Evolutionary conservation across 768 basidiomycete species (phyloP).

Genomic region (Rhizopogon roseolus): DNA sequence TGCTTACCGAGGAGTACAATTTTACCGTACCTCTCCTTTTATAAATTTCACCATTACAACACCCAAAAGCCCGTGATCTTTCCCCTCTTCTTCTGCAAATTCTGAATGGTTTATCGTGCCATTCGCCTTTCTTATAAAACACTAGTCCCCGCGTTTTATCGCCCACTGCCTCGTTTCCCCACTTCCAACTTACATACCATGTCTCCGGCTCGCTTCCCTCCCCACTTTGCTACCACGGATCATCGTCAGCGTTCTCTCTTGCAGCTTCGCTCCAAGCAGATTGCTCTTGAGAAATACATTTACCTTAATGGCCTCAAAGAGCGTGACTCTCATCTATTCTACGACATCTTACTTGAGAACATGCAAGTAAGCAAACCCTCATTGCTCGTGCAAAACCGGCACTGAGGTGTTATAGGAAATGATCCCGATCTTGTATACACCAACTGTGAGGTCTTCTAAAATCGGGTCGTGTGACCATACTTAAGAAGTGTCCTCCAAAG

Average conservation of each 20-base stretch:
- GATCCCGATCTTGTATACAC: conserved; percentile 71
- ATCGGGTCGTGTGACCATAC: conserved; percentile 7
- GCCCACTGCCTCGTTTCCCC: conserved; percentile 6
- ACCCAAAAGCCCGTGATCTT: background rate
- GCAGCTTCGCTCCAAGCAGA: conserved; percentile 53
- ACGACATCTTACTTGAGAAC: conserved; percentile 55
- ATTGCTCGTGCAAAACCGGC: background rate
- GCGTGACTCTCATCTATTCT: conserved; percentile 62
- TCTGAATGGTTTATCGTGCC: conserved; percentile 1
- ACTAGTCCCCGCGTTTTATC: conserved; percentile 5
- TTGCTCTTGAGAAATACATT: conserved; percentile 64
- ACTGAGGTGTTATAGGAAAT: conserved; percentile 36
- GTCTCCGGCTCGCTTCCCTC: conserved; percentile 35
- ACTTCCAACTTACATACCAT: conserved; percentile 19
- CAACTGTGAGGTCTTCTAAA: conserved; percentile 42
- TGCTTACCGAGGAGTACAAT: too few relatives aligned
- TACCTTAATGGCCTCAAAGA: conserved; percentile 62
- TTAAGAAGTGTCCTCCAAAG: conserved; percentile 20
- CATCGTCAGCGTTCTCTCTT: conserved; percentile 52
- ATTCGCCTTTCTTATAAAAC: conserved; percentile 7
- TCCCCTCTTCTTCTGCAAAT: background rate
- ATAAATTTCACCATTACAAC: too few relatives aligned
- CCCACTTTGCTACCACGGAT: conserved; percentile 43
- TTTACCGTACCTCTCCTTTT: too few relatives aligned
- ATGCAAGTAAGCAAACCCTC: conserved; percentile 40